Conservation (phyloP, 176 grass and related monocot genomes). For the Calamus simplicifolius region DNA sequence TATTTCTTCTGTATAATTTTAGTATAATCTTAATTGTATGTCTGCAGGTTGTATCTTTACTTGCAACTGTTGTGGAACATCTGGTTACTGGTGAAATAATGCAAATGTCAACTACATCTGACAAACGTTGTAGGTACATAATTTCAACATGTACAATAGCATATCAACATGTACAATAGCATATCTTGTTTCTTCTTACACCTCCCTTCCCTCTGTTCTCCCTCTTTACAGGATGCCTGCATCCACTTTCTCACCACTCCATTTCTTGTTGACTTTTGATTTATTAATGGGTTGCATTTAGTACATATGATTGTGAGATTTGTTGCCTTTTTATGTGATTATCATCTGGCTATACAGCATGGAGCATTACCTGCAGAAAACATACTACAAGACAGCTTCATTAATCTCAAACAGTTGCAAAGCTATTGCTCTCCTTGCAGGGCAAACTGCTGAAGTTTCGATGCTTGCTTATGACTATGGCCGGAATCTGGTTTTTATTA, state of each 20-base stretch:
- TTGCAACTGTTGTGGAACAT: constrained; percentile 85
- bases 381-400: constrained; percentile 97
- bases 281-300: too few relatives aligned
- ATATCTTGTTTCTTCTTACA: too few relatives aligned
- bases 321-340: constrained; percentile 33
- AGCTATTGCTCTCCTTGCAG: constrained; percentile 80
- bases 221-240: too few relatives aligned
- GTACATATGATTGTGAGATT: too few relatives aligned
- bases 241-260: too few relatives aligned
- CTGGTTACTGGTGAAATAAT: constrained; percentile 97
- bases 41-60: constrained; percentile 75
- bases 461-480: constrained; percentile 89
- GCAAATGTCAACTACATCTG: constrained; percentile 78
- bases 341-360: constrained; percentile 49
- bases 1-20: background rate
- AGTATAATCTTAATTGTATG: too few relatives aligned
- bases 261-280: too few relatives aligned
- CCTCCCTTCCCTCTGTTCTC: too few relatives aligned
- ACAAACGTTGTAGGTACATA: constrained; percentile 71
- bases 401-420: constrained; percentile 99
- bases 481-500: constrained; percentile 60
- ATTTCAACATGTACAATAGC: background rate
- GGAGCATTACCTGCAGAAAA: constrained; percentile 95
- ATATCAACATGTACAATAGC: too few relatives aligned
- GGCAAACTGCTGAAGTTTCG: constrained; percentile 83